A percentile compares a stretch with the other conserved stretches of the same genome.
phyloP scores from a whole-genome alignment of 2,329 filamentous ascomycete genomes.

The Cercospora sojina region DNA sequence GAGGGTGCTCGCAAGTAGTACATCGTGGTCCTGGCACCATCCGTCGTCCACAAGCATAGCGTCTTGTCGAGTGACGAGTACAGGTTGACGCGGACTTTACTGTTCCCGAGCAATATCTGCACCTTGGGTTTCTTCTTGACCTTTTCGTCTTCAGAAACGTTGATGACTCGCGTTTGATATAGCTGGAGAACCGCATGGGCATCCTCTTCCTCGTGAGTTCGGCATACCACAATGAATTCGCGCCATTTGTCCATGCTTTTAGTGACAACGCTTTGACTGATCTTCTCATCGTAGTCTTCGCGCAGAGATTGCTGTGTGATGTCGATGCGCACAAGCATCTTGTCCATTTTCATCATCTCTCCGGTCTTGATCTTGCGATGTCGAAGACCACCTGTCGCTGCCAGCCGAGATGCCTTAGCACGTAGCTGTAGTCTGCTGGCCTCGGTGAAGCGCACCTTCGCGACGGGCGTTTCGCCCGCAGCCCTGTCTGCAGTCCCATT shows the following conservation, averaged over 20 bases:
- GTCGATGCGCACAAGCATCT: slow-evolving; percentile 66
- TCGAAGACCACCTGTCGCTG: slow-evolving; percentile 30
- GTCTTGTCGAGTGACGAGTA: slow-evolving; percentile 68
- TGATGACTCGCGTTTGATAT: slow-evolving; percentile 53
- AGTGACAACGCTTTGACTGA: slow-evolving; percentile 59
- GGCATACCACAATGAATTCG: slow-evolving; percentile 62
- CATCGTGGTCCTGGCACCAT: slow-evolving; percentile 56
- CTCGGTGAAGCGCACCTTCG: slow-evolving; percentile 35
- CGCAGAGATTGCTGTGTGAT: slow-evolving; percentile 50
- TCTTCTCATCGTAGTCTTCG: slow-evolving; percentile 63
- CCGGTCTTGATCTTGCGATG: slow-evolving; percentile 51
- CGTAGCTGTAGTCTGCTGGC: slow-evolving; percentile 35
- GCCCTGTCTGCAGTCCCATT: slow-evolving; percentile 19
- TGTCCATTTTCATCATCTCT: slow-evolving; percentile 65
- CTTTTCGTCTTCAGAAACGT: slow-evolving; percentile 49
- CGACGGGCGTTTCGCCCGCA: slow-evolving; percentile 20
- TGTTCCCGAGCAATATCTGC: slow-evolving; percentile 57
- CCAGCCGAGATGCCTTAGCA: slow-evolving; percentile 34
- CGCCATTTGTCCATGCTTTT: slow-evolving; percentile 63
- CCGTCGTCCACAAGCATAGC: slow-evolving; percentile 61
- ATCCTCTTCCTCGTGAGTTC: slow-evolving; percentile 56
- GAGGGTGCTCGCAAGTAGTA: slow-evolving; percentile 63
- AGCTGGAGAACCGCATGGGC: slow-evolving; percentile 42
- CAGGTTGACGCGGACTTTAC: slow-evolving; percentile 58
- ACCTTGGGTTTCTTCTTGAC: slow-evolving; percentile 56